These are phyloP conservation scores for Heritiera fomes DNA, from an alignment of 345 rosid genomes.

Conservation along the genomic window DNA sequence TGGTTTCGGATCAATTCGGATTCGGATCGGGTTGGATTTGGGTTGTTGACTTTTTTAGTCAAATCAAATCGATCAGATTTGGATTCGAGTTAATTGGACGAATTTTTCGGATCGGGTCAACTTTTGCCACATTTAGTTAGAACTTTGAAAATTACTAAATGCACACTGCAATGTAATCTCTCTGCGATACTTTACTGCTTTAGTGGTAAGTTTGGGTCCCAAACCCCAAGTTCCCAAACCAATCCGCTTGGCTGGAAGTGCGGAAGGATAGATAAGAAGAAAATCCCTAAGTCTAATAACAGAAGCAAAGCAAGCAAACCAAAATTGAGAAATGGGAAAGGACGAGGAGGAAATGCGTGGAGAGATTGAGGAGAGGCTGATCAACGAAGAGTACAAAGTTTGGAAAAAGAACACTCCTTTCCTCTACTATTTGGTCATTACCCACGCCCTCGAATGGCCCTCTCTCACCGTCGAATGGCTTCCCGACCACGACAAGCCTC, in stretches of 20 bases:
- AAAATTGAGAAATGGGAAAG: constrained; percentile 58
- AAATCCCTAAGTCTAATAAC: constrained; percentile 19
- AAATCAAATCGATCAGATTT: too few relatives aligned
- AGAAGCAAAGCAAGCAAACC: neutral
- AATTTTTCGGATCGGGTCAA: too few relatives aligned
- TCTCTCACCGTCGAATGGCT: constrained; percentile 98
- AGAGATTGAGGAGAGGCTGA: constrained; percentile 87
- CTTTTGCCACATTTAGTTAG: too few relatives aligned
- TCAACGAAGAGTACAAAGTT: constrained; percentile 96
- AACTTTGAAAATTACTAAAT: too few relatives aligned
- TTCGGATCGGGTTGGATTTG: too few relatives aligned
- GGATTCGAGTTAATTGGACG: too few relatives aligned
- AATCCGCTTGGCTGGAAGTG: constrained; percentile 14
- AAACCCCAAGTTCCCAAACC: neutral
- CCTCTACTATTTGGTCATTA: constrained; percentile 90
- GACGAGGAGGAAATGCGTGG: constrained; percentile 98
- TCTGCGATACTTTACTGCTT: too few relatives aligned
- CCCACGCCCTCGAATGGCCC: constrained; percentile 99
- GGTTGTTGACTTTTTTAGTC: too few relatives aligned
- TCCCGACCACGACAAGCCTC: constrained; percentile 93
- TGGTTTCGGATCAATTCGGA: too few relatives aligned
- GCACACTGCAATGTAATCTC: too few relatives aligned
- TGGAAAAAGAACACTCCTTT: constrained; percentile 99
- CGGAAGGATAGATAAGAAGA: neutral
- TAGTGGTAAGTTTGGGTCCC: neutral